These are phyloP conservation scores for Monilinia polystroma DNA, from an alignment of 2,329 filamentous ascomycete genomes.

Conservation along the genomic window DNA sequence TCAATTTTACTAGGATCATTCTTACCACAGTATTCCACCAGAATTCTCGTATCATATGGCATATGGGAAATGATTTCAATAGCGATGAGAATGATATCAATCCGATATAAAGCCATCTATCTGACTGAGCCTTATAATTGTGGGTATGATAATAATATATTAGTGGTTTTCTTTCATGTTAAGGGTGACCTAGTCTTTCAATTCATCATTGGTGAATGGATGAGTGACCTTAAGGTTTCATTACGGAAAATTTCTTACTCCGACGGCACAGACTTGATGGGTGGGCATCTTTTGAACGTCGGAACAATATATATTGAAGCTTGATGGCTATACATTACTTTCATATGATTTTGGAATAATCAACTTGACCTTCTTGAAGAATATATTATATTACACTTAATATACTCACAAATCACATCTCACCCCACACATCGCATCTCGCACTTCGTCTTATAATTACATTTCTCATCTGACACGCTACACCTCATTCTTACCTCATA, in stretches of 20 bases:
- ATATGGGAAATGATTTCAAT: too few species aligned
- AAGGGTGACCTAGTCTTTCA: neutral
- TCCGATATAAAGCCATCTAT: neutral
- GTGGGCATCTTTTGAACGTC: neutral
- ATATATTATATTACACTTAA: too few species aligned
- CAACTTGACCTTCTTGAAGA: neutral
- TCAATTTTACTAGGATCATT: neutral
- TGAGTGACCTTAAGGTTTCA: neutral
- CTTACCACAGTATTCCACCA: too few species aligned
- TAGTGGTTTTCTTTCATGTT: neutral
- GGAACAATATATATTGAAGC: too few species aligned
- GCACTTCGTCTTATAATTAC: too few species aligned
- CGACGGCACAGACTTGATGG: neutral
- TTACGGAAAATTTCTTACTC: neutral
- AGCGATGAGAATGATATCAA: too few species aligned
- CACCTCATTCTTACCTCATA: too few species aligned
- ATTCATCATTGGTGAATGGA: too few species aligned
- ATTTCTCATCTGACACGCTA: neutral
- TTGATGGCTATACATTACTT: neutral
- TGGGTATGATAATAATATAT: neutral
- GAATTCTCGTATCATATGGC: too few species aligned
- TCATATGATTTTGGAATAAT: neutral
- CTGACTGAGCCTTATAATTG: neutral
- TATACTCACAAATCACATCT: neutral
- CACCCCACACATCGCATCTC: too few species aligned